Conservation (phyloP, 2,329 filamentous ascomycete genomes). For the Pseudocercospora macadamiae region DNA sequence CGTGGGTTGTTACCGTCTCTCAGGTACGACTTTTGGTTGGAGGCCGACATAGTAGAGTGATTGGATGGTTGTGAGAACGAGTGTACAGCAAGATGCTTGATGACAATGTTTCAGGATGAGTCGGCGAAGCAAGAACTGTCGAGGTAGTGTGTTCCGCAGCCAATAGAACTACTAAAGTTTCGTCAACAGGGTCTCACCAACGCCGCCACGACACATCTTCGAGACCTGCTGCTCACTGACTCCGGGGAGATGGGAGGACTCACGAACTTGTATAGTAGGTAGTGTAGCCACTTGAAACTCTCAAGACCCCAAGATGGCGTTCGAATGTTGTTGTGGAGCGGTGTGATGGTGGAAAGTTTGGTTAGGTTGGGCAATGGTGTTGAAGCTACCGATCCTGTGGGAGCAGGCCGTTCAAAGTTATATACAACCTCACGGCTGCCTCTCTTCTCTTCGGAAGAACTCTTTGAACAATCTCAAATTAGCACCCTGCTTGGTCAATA, state of each 20-base stretch:
- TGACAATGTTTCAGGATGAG: constrained; percentile 20
- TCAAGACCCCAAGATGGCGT: constrained; percentile 12
- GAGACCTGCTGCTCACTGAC: background rate
- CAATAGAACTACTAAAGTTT: constrained; percentile 14
- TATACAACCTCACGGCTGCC: constrained; percentile 19
- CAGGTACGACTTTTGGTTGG: constrained; percentile 32
- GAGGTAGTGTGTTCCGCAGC: constrained; percentile 11
- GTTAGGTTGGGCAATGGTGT: constrained; percentile 18
- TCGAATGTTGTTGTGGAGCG: constrained; percentile 14
- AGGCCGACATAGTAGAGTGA: constrained; percentile 28
- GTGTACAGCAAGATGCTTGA: constrained; percentile 14
- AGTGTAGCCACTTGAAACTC: constrained; percentile 28
- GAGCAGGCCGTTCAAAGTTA: constrained; percentile 26
- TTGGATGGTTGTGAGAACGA: constrained; percentile 8
- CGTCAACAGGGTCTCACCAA: constrained; percentile 17
- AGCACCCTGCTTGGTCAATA: constrained; percentile 21
- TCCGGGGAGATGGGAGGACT: constrained; percentile 15
- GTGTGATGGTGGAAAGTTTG: constrained; percentile 22
- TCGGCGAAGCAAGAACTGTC: constrained; percentile 4
- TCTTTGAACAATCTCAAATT: constrained; percentile 29
- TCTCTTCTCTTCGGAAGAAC: constrained; percentile 10
- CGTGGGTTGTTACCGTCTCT: constrained; percentile 34
- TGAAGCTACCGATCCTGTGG: constrained; percentile 24
- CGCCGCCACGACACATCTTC: constrained; percentile 12
- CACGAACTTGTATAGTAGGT: constrained; percentile 14